phyloP scores from a whole-genome alignment of 306 rosid species.

The Calophaca sinica region DNA sequence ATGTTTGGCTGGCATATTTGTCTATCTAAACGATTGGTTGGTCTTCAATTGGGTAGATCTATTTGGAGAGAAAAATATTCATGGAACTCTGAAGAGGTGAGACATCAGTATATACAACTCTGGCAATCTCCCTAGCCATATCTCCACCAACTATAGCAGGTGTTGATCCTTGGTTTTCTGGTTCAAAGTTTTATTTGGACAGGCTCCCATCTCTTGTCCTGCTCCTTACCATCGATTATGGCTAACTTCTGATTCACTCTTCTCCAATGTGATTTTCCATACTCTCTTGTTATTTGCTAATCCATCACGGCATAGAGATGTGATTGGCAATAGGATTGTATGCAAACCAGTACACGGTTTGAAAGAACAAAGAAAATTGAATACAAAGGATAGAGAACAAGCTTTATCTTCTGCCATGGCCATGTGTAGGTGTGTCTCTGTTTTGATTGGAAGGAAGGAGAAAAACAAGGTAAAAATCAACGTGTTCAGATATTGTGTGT shows the following conservation, averaged over 20 bases:
- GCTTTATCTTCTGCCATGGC: conserved; percentile 57
- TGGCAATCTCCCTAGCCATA: conserved; percentile 70
- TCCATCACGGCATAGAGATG: conserved; percentile 46
- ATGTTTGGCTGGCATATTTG: neutral
- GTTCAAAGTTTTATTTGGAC: conserved; percentile 44
- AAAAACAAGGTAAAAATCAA: conserved; percentile 62
- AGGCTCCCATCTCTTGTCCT: conserved; percentile 60
- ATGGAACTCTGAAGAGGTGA: conserved; percentile 61
- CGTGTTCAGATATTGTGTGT: neutral
- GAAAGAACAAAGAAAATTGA: conserved; percentile 13
- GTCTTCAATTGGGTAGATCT: conserved; percentile 40
- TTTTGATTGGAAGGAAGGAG: conserved; percentile 59
- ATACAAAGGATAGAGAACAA: conserved; percentile 32
- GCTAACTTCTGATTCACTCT: conserved; percentile 57
- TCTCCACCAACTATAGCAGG: conserved; percentile 49
- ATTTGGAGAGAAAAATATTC: conserved; percentile 38
- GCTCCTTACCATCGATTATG: conserved; percentile 78
- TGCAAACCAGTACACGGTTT: neutral
- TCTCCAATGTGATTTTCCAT: conserved; percentile 47
- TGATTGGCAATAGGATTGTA: conserved; percentile 36
- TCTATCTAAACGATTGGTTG: conserved; percentile 23
- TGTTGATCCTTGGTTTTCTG: conserved; percentile 46
- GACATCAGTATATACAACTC: conserved; percentile 58
- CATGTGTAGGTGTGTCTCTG: conserved; percentile 63
- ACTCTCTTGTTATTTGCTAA: conserved; percentile 13